Evolutionary conservation across 1,284 basidiomycete genomes (phyloP).

Genomic region (Heterobasidion irregulare): DNA sequence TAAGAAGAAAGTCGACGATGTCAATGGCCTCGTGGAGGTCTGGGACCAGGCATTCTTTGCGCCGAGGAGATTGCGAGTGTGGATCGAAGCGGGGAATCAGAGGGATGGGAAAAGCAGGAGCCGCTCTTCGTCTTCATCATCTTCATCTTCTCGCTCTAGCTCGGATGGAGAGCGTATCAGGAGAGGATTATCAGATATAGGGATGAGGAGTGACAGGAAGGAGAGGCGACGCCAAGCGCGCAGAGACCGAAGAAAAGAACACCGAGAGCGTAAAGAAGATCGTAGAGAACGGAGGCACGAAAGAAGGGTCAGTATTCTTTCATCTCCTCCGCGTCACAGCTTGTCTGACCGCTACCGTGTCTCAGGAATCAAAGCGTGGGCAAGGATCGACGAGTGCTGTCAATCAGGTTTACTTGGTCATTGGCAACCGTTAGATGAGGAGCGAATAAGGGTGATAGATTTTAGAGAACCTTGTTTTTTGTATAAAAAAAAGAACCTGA

Average conservation of each 20-base stretch:
- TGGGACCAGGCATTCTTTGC: slow-evolving; percentile 2
- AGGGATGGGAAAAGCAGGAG: not conserved
- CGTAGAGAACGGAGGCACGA: not conserved
- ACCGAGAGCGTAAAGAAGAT: not conserved
- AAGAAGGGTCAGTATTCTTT: not conserved
- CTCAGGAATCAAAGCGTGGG: not conserved
- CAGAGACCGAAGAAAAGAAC: not conserved
- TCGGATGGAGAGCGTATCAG: not conserved
- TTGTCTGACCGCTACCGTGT: not conserved
- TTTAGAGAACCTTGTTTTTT: not conserved
- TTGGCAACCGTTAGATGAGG: not conserved
- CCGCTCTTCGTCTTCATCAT: not conserved
- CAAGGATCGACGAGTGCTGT: not conserved
- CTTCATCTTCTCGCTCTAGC: not conserved
- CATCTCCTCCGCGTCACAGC: not conserved
- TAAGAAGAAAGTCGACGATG: not conserved
- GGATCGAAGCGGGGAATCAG: not conserved
- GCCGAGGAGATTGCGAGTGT: not conserved
- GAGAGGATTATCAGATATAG: not conserved
- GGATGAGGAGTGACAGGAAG: not conserved
- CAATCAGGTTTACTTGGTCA: not conserved
- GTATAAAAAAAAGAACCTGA: too few species aligned
- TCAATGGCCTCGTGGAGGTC: not conserved
- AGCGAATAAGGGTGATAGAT: not conserved
- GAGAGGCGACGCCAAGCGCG: not conserved